Base-by-base conservation (phyloP, 225 moss, liverwort and hornwort genomes). In the Polytrichum formosum region DNA sequence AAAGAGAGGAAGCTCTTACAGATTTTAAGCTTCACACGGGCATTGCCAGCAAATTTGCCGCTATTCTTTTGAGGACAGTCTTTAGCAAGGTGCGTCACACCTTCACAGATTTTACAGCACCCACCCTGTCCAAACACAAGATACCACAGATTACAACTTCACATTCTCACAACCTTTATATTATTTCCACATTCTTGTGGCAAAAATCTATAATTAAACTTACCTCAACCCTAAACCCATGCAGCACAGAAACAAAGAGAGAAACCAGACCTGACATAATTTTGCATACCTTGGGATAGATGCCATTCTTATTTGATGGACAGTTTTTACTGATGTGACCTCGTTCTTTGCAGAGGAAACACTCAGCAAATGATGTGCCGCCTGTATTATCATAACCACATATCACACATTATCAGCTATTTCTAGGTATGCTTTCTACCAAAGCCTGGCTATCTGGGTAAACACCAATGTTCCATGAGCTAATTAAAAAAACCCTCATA, bases 1-100 rank as follows among this genome's bases (percentile, higher is more conserved):
- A 20, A 6, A 64, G 54, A 20, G 30, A 72, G 54, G 9, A 37
- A 54, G 58, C 46, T 13, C 93, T 89, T 87, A 96, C 96, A 89
- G 71, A 96, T 93, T 84, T 87, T 87, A 37, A 93, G 90, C 79
- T 89, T 93, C 55, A 83, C 81, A 16, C 83, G 84, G 25, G 79
- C 81, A 71, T 86, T 81, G 71, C 83, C 89, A 35, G 77, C 81
- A 69, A 83, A 80, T 77, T 86, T 89, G 74, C 82, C 82, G 79
- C 82, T 73, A 53, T 54, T 78, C 78, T 90, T 84, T 72, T 90
- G 79, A 70, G 93, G 91, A 74, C 91, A 96, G 68, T 96, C 91
- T 73, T 96, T 96, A 18, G 91, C 96, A 70, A 96, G 77, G 79
- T 96, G 96, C 31, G 91, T 91, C 21, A 91, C 90, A 71, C 75